Conservation (phyloP, 148 eudicot species). For the Chenopodium formosanum region DNA sequence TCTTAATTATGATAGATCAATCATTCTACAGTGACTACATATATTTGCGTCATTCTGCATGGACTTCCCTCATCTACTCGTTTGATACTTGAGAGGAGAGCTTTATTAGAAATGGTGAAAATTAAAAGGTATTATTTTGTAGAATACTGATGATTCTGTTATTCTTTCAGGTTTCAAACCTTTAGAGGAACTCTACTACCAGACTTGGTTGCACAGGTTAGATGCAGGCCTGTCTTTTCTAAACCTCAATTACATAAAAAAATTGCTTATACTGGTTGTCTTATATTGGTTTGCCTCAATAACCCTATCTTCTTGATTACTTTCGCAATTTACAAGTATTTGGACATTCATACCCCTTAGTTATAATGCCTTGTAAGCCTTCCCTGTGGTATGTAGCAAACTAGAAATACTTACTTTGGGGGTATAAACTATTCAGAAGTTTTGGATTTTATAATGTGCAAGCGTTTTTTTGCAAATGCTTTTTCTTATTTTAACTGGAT, state of each 20-base stretch:
- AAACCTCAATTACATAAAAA: neutral
- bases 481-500: neutral
- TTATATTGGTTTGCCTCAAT: neutral
- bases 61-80: neutral
- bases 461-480: neutral
- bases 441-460: neutral
- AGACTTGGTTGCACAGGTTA: slow-evolving; percentile 95
- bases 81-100: neutral
- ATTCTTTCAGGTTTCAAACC: slow-evolving; percentile 70
- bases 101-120: neutral
- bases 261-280: neutral
- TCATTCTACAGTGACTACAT: too few species aligned
- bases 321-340: too few species aligned
- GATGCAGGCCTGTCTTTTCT: slow-evolving; percentile 1
- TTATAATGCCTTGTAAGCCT: neutral
- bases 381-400: neutral
- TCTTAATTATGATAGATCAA: too few species aligned
- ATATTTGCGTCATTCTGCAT: too few species aligned
- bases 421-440: neutral
- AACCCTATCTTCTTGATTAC: too few species aligned
- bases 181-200: slow-evolving; percentile 75
- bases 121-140: neutral
- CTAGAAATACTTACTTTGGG: neutral
- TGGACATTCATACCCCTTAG: neutral
- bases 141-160: neutral